phyloP scores from a whole-genome alignment of 176 grass and related monocot species.

The Phragmites australis region DNA sequence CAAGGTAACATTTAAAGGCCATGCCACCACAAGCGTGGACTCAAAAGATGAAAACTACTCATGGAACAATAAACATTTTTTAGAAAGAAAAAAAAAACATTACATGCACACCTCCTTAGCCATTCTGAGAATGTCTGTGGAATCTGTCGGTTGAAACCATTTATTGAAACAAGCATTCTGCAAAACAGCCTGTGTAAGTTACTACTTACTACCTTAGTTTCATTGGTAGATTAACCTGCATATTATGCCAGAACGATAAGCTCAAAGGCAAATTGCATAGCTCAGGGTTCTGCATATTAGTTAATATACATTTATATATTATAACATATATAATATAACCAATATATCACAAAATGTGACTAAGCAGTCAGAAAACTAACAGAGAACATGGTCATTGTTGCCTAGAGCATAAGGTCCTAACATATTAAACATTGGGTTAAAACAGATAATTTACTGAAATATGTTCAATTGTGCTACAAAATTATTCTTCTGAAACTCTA shows the following conservation, averaged over 20 bases:
- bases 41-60: background rate
- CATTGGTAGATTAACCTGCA: background rate
- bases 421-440: background rate
- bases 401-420: background rate
- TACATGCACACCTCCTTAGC: slow-evolving; percentile 65
- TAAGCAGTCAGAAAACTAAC: slow-evolving; percentile 4
- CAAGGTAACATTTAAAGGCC: slow-evolving; percentile 25
- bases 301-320: no score
- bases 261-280: slow-evolving; percentile 19
- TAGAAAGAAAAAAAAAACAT: slow-evolving; percentile 20
- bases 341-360: slow-evolving; percentile 19
- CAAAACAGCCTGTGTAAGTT: slow-evolving; percentile 36
- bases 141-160: slow-evolving; percentile 76
- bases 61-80: slow-evolving; percentile 15
- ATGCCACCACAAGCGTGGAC: slow-evolving; percentile 7
- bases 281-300: background rate
- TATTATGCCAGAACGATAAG: background rate
- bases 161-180: slow-evolving; percentile 83
- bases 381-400: background rate
- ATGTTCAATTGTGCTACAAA: background rate
- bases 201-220: slow-evolving; percentile 27
- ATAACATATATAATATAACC: slow-evolving; percentile 17
- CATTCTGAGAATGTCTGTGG: slow-evolving; percentile 61
- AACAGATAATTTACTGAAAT: slow-evolving; percentile 18
- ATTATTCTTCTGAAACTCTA: background rate